A percentile compares a stretch with the other conserved stretches of the same genome.
Evolutionary conservation across 2,329 filamentous ascomycete genomes (phyloP).

Genomic region (Cladophialophora immunda): DNA sequence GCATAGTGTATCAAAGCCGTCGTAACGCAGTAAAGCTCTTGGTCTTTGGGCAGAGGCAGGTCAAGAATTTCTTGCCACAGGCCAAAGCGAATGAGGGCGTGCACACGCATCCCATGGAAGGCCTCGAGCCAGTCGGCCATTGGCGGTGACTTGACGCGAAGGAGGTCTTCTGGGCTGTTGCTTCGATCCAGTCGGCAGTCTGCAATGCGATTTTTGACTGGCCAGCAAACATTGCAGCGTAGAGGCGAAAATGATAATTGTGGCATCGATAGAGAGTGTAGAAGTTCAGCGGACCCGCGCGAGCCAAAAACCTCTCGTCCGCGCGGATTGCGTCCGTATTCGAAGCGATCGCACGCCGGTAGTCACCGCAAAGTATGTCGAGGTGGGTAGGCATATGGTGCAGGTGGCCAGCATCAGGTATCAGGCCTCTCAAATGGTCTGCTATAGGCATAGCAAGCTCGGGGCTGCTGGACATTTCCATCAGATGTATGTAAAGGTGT

Average conservation of each 20-base stretch:
- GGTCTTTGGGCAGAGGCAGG: slow-evolving; percentile 65
- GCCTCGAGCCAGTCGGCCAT: slow-evolving; percentile 84
- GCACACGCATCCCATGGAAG: slow-evolving; percentile 72
- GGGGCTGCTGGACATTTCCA: slow-evolving; percentile 76
- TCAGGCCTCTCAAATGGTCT: slow-evolving; percentile 68
- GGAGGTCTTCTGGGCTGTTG: slow-evolving; percentile 66
- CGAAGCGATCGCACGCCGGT: slow-evolving; percentile 70
- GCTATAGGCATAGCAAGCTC: slow-evolving; percentile 69
- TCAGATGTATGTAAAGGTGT: slow-evolving; percentile 79
- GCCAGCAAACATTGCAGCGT: slow-evolving; percentile 80
- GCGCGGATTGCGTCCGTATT: slow-evolving; percentile 73
- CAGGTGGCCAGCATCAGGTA: slow-evolving; percentile 75
- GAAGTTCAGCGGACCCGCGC: slow-evolving; percentile 71
- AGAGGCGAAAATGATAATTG: slow-evolving; percentile 77
- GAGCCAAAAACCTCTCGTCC: slow-evolving; percentile 71
- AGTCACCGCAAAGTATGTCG: slow-evolving; percentile 77
- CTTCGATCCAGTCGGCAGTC: slow-evolving; percentile 67
- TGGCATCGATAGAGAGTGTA: slow-evolving; percentile 80
- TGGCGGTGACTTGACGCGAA: slow-evolving; percentile 71
- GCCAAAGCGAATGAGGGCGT: slow-evolving; percentile 77
- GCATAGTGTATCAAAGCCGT: slow-evolving; percentile 75
- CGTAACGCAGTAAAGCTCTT: slow-evolving; percentile 71
- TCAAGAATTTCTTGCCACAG: slow-evolving; percentile 72
- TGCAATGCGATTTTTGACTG: slow-evolving; percentile 70
- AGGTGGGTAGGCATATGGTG: slow-evolving; percentile 82